Evolutionary conservation across 2,329 filamentous ascomycete genomes (phyloP), one percentile per base, ranked within the genome.

Genomic region (Colletotrichum euphorbiae): DNA sequence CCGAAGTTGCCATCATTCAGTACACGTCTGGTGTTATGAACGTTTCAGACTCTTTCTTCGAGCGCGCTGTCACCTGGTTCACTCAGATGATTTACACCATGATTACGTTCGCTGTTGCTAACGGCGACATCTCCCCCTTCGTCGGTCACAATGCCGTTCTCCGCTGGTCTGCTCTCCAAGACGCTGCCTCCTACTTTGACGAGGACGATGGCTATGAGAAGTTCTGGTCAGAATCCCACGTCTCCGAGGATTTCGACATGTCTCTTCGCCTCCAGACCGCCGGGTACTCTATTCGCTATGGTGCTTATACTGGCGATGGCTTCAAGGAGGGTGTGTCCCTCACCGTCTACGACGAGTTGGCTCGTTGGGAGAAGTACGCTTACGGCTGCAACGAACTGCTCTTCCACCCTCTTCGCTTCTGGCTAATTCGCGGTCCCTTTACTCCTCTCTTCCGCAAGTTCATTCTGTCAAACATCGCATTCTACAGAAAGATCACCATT

Each of bases 201-300:
- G 85, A 86, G 40, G 82, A 88, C 62, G 87, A 89, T 59, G 86
- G 85, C 11, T 84, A 88, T 71, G 85, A 89, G 13, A 89, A 90
- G 72, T 93, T 88, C 79, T 93, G 91, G 91, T 92, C 90, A 7
- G 91, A 93, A 75, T 85, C 84, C 4, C 90, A 91, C 72, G 91
- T 94, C 0, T 93, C 91, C 0, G 91, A 94, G 70, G 91, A 94
- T 73, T 93, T 93, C 62, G 91, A 93, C 69, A 91, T 93, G 79
- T 86, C 89, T 11, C 83, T 94, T 1, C 89, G 91, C 40, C 83
- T 93, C 4, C 91, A 94, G 77, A 88, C 87, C 70, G 82, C 81
- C 17, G 90, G 90, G 24, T 92, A 91, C 76, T 83, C 88, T 40
- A 87, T 93, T 51, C 89, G 91, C 12, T 82, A 93, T 0, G 91